These are phyloP conservation scores for Avena insularis DNA, from an alignment of 176 grass and related monocot genomes.

Conservation along the genomic window DNA sequence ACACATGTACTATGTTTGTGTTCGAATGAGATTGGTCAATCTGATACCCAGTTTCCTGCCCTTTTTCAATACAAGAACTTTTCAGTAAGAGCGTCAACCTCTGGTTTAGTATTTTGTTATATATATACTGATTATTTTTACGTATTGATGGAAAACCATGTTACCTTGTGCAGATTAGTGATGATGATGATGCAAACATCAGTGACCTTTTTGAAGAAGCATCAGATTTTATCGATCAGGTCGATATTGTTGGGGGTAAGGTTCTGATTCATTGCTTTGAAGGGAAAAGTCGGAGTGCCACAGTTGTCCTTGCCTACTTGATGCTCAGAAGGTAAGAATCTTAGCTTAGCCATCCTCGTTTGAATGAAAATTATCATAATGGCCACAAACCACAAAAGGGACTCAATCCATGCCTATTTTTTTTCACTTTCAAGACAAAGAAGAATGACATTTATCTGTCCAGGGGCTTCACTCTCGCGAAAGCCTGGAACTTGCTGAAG, in stretches of 20 bases:
- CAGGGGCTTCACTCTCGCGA: constrained; percentile 73
- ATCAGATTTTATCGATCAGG: constrained; percentile 68
- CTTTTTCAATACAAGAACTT: constrained; percentile 98
- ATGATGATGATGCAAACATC: constrained; percentile 92
- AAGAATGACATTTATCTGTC: constrained; percentile 3
- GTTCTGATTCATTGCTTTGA: constrained; percentile 96
- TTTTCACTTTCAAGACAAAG: background rate
- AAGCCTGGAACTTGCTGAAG: constrained; percentile 86
- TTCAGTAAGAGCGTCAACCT: constrained; percentile 65
- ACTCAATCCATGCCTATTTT: background rate
- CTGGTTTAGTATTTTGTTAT: constrained; percentile 31
- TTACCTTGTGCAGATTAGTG: constrained; percentile 69
- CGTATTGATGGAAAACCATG: background rate
- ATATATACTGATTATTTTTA: constrained; percentile 25
- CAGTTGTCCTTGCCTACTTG: constrained; percentile 80
- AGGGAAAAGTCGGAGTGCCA: constrained; percentile 94
- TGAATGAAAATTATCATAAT: background rate
- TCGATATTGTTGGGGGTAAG: constrained; percentile 67
- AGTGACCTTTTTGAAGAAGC: constrained; percentile 86
- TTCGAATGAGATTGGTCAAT: constrained; percentile 99
- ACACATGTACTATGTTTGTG: constrained; percentile 97
- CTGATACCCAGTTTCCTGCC: constrained; percentile 92
- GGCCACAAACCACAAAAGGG: background rate
- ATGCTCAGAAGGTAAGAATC: constrained; percentile 85
- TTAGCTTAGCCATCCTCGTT: background rate